Base-by-base conservation (phyloP, 768 basidiomycete genomes). In the Lactarius hengduanensis region DNA sequence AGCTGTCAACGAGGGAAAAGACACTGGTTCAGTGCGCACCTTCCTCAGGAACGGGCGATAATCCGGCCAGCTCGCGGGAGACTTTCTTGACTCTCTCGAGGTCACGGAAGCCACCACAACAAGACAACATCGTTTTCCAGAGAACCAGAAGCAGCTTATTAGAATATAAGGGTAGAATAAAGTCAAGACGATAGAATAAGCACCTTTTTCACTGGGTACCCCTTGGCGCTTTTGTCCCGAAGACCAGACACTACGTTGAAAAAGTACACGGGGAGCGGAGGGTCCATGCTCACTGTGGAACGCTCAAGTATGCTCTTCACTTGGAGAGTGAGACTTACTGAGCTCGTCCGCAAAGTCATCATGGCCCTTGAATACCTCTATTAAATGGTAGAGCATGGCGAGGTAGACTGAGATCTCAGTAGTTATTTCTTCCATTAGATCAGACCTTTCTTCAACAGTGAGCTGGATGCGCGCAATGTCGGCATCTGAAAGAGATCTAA, bases 151-250 rank as follows among this genome's bases (percentile, higher is more conserved):
- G 84, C 3, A 98, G 86, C 96, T 97, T 72, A 57, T 10, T 58
- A 43, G 64, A 57, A 30, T 62, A 69, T 66, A 65, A 69, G 50
- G 59, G 45, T 13, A 45, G 56, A 69, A 55, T 59, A 45, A 57
- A 61, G 50, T 63, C 62, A 57, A 38, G 28, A 61, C 45, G 43
- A 45, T 15, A 40, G 11, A 22, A 4, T 22, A 62, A 75, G 26
- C 61, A 92, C 95, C 85, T 98, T 98, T 79, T 98, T 99, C 72
- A 97, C 91, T 0, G 97, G 97, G 77, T 97, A 99, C 6, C 93
- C 93, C 73, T 92, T 95, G 2, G 94, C 91, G 73, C 90, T 91
- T 78, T 94, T 94, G 75, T 98, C 96, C 70, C 93, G 88, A 50
- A 98, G 79, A 50, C 89, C 87, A 28, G 94, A 89, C n/a, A 98